phyloP scores from a whole-genome alignment of 139 green algal genomes.

The Zygnema circumcarinatum region DNA sequence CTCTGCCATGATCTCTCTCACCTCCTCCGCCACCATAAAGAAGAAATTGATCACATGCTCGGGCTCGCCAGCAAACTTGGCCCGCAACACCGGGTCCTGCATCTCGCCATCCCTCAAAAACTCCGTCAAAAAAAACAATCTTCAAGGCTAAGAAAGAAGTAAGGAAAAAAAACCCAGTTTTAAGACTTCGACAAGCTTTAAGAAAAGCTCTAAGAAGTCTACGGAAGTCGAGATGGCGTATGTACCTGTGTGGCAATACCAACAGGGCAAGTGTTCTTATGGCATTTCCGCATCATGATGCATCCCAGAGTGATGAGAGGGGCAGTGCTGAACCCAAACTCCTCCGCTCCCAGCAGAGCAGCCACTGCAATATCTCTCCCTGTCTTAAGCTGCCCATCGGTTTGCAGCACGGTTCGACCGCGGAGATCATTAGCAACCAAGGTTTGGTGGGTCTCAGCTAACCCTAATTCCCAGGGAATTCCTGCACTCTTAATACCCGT shows the following conservation, averaged over 20 bases:
- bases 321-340: conserved; percentile 95
- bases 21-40: conserved; percentile 95
- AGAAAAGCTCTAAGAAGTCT: too few relatives aligned
- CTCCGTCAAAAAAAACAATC: background rate
- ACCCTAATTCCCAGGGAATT: conserved; percentile 92
- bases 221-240: too few relatives aligned
- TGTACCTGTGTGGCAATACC: conserved; percentile 85
- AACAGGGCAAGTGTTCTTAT: conserved; percentile 98
- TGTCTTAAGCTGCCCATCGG: conserved; percentile 94
- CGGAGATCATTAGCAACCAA: conserved; percentile 95
- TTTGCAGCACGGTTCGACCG: conserved; percentile 80
- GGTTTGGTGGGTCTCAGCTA: conserved; percentile 92
- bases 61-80: conserved; percentile 91
- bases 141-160: too few relatives aligned
- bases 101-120: too few relatives aligned
- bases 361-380: conserved; percentile 88
- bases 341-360: conserved; percentile 89
- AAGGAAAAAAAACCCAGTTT: too few relatives aligned
- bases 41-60: conserved; percentile 97
- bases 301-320: conserved; percentile 95
- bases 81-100: conserved; percentile 92
- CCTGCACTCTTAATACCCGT: conserved; percentile 80
- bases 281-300: conserved; percentile 99
- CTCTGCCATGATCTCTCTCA: conserved; percentile 85
- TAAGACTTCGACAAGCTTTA: background rate